phyloP scores from a whole-genome alignment of 768 basidiomycete genomes.

The Boletus fagicola region DNA sequence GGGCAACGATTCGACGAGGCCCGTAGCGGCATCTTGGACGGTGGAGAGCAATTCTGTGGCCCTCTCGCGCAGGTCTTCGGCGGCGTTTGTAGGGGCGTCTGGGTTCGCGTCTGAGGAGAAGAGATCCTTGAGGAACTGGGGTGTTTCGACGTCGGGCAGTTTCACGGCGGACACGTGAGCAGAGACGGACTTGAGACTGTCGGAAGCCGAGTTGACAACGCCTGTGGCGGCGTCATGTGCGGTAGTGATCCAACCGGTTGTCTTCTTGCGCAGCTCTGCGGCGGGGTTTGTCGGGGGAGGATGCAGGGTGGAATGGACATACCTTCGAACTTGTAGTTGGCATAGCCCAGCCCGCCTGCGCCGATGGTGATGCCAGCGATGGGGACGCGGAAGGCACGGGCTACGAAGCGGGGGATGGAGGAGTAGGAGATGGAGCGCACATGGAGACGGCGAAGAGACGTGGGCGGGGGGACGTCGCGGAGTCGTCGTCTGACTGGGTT shows the following conservation, averaged over 20 bases:
- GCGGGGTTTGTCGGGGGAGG: neutral
- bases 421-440: slow-evolving; percentile 79
- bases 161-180: slow-evolving; percentile 60
- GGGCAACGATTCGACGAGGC: slow-evolving; percentile 64
- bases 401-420: slow-evolving; percentile 85
- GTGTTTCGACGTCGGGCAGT: slow-evolving; percentile 53
- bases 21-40: slow-evolving; percentile 60
- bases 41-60: slow-evolving; percentile 64
- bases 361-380: slow-evolving; percentile 87
- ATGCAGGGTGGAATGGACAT: slow-evolving; percentile 18
- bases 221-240: slow-evolving; percentile 62
- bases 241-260: slow-evolving; percentile 61
- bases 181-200: slow-evolving; percentile 59
- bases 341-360: slow-evolving; percentile 89
- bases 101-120: slow-evolving; percentile 31
- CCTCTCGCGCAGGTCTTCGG: slow-evolving; percentile 64
- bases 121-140: slow-evolving; percentile 70
- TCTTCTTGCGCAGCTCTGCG: slow-evolving; percentile 70
- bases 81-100: neutral
- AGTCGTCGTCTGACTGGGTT: slow-evolving; percentile 5
- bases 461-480: slow-evolving; percentile 36
- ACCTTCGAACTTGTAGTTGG: slow-evolving; percentile 98
- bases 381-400: slow-evolving; percentile 84
- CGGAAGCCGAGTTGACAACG: slow-evolving; percentile 70
- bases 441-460: slow-evolving; percentile 62